phyloP scores from a whole-genome alignment of 495 filamentous ascomycete species.

The Penicillium riverlandense region DNA sequence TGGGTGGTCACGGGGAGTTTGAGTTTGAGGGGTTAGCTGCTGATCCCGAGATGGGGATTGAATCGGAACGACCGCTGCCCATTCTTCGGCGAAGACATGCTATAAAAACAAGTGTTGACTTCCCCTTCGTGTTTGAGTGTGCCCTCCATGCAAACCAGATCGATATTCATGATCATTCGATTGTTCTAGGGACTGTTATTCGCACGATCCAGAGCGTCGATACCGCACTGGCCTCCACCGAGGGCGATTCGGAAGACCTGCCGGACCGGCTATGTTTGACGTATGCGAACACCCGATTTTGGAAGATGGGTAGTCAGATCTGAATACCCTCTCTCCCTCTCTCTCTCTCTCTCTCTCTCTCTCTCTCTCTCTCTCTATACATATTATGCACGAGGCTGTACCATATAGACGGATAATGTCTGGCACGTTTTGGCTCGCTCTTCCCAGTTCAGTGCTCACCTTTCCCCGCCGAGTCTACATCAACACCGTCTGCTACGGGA shows the following conservation, averaged over 20 bases:
- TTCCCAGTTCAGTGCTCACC: too few relatives aligned
- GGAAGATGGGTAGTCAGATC: constrained; percentile 35
- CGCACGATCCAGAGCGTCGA: constrained; percentile 9
- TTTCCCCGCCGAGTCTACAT: too few relatives aligned
- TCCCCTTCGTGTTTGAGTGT: constrained; percentile 38
- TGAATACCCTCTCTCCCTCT: neutral
- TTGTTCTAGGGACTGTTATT: constrained; percentile 32
- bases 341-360: neutral
- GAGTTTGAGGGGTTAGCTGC: constrained; percentile 22
- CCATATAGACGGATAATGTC: too few relatives aligned
- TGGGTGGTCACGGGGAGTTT: constrained; percentile 28
- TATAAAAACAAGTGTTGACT: constrained; percentile 7
- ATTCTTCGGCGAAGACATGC: constrained; percentile 17
- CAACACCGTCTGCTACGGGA: too few relatives aligned
- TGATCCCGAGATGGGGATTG: neutral
- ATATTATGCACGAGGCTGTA: neutral
- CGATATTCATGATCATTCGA: constrained; percentile 38
- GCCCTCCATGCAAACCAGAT: constrained; percentile 27
- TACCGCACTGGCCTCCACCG: neutral
- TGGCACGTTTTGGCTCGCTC: too few relatives aligned
- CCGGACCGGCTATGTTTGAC: constrained; percentile 27
- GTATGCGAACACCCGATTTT: constrained; percentile 40
- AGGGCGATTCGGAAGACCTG: constrained; percentile 5
- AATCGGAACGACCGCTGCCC: constrained; percentile 17
- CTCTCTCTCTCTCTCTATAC: neutral